Evolutionary conservation across 257 asterid genomes (phyloP).

Genomic region (Fraxinus americana): DNA sequence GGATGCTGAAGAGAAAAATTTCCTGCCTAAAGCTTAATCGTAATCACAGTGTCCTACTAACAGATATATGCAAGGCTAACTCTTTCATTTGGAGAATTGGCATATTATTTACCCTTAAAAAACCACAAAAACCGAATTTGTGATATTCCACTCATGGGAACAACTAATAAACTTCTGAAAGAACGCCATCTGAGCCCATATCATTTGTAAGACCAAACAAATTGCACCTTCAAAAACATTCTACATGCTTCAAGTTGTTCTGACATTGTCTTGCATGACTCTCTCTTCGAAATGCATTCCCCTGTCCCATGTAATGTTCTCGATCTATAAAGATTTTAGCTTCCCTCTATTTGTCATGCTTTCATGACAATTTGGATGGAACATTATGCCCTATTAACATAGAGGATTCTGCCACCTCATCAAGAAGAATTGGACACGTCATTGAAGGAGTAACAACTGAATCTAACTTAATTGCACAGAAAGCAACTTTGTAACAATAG

Average conservation of each 20-base stretch:
- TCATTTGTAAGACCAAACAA: not conserved
- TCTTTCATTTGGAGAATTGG: constrained; percentile 1
- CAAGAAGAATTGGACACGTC: too few species aligned
- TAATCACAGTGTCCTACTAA: constrained; percentile 1
- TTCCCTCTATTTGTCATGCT: not conserved
- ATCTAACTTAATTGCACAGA: too few species aligned
- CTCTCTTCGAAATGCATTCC: not conserved
- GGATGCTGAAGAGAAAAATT: not conserved
- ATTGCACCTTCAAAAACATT: not conserved
- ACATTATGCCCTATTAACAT: not conserved
- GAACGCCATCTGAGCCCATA: constrained; percentile 8
- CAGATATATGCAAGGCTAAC: not conserved
- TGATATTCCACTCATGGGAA: not conserved
- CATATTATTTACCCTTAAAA: constrained; percentile 14
- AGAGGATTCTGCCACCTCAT: too few species aligned
- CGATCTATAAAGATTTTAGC: constrained; percentile 3
- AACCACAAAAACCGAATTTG: constrained; percentile 8
- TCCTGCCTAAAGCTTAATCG: not conserved
- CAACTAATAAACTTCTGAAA: not conserved
- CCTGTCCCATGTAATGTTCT: constrained; percentile 4
- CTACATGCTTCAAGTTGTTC: constrained; percentile 12
- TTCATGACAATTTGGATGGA: not conserved
- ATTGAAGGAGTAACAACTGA: too few species aligned
- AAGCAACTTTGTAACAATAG: too few species aligned
- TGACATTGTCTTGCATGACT: not conserved